phyloP scores from a whole-genome alignment of 495 filamentous ascomycete species.

The Podospora fimiseda region DNA sequence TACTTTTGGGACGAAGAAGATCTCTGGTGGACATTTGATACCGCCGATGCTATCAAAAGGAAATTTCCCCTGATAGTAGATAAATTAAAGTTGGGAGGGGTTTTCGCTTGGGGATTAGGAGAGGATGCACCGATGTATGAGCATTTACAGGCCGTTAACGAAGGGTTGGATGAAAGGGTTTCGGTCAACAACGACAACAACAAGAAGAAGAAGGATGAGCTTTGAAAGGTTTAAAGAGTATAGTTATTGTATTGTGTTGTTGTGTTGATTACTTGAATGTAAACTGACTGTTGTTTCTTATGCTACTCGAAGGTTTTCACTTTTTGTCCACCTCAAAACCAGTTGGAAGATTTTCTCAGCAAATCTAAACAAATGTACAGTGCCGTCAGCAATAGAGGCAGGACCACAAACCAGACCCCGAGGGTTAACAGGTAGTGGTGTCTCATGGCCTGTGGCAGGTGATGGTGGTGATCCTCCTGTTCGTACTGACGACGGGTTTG shows the following conservation, averaged over 20 bases:
- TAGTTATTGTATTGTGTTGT: too few relatives aligned
- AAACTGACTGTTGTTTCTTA: too few relatives aligned
- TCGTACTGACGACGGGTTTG: too few relatives aligned
- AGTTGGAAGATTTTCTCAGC: not conserved
- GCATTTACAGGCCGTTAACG: conserved; percentile 54
- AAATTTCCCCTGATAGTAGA: conserved; percentile 60
- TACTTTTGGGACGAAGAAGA: conserved; percentile 60
- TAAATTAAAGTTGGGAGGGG: conserved; percentile 55
- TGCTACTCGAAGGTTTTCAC: too few relatives aligned
- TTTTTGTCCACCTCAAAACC: not conserved
- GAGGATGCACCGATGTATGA: conserved; percentile 57
- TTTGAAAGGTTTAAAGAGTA: too few relatives aligned
- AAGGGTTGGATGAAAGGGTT: conserved; percentile 16
- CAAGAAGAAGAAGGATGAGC: too few relatives aligned
- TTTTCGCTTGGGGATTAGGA: conserved; percentile 69
- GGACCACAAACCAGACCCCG: conserved; percentile 6
- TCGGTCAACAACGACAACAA: too few relatives aligned
- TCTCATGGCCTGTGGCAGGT: too few relatives aligned
- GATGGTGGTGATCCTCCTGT: too few relatives aligned
- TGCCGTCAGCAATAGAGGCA: conserved; percentile 4
- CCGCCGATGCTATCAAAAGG: conserved; percentile 50
- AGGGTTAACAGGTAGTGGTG: too few relatives aligned
- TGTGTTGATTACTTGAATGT: too few relatives aligned
- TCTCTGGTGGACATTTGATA: conserved; percentile 75
- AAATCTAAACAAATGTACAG: conserved; percentile 9